Evolutionary conservation across 2,329 filamentous ascomycete species (phyloP), one percentile per base, ranked within the genome.

Genomic region (Madurella fahalii): DNA sequence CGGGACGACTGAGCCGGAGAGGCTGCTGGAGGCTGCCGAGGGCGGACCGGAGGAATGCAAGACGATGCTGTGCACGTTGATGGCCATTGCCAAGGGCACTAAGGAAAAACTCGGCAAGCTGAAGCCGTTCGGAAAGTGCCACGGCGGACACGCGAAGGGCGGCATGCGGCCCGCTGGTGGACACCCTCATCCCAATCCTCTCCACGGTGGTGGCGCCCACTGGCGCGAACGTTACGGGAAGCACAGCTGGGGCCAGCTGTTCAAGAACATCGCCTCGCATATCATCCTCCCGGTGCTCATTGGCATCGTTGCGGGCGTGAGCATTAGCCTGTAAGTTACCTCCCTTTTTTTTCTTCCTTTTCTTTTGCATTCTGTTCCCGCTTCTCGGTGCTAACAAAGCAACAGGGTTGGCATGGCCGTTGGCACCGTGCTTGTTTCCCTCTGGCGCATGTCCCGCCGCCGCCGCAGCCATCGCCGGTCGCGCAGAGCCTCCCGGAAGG

Each of bases 281-380:
- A 78, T 90, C 43, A 68, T 90, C 46, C 74, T 90, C 40, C 87
- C 87, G 1, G 76, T 89, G 50, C 71, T 87, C 50, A 77, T 89
- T 59, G 87, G 87, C 55, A 77, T 90, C 59, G 77, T 83, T 20
- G 84, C 85, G 43, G 87, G 87, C 65, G 78, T 89, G 52, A 77
- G 78, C 31, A 83, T 86, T 59, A 86, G 85, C 69, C 68, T 88
- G 77, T 81, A 74, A 67, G 77, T 75, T 59, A 45, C 37, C 25
- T 13, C n/a, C n/a, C n/a, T n/a, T n/a, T n/a, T n/a, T n/a, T n/a
- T n/a, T n/a, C n/a, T n/a, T n/a, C n/a, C n/a, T n/a, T n/a, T n/a
- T n/a, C n/a, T n/a, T 18, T 31, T 4, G 25, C 32, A 25, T 13
- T 31, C 17, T 44, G 39, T 18, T 39, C 34, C 34, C 13, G 15